phyloP scores from a whole-genome alignment of 2,329 filamentous ascomycete genomes.

The Zarea fungicola region DNA sequence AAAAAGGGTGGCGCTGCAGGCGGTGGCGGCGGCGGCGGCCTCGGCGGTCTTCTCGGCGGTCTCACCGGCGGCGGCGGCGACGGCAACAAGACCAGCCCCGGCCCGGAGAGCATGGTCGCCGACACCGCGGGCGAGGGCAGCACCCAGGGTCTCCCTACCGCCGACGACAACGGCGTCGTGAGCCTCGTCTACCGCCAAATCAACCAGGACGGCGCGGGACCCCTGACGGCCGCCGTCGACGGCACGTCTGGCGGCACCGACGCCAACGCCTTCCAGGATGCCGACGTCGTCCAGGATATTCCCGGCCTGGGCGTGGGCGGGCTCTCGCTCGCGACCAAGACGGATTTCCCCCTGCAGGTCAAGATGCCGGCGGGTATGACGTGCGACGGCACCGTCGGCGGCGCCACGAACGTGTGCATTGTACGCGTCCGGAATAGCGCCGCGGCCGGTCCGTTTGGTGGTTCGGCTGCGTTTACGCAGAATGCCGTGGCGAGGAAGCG shows the following conservation, averaged over 20 bases:
- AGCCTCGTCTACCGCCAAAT: conserved; percentile 60
- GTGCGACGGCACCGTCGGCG: conserved; percentile 54
- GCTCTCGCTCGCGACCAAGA: conserved; percentile 53
- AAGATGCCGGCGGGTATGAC: conserved; percentile 66
- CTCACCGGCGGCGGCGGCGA: conserved; percentile 13
- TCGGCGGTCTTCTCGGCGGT: conserved; percentile 26
- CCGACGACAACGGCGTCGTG: conserved; percentile 51
- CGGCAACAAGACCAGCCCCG: conserved; percentile 31
- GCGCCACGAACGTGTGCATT: conserved; percentile 58
- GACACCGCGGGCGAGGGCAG: conserved; percentile 47
- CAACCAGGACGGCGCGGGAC: conserved; percentile 66
- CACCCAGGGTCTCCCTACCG: conserved; percentile 51
- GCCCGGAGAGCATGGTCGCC: conserved; percentile 45
- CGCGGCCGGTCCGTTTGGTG: conserved; percentile 61
- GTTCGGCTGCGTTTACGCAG: conserved; percentile 61
- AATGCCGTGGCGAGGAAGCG: conserved; percentile 5
- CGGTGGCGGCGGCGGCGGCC: conserved; percentile 14
- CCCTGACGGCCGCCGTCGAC: conserved; percentile 56
- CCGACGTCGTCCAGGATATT: conserved; percentile 55
- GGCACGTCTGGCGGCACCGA: conserved; percentile 59
- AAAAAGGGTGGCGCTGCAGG: not conserved
- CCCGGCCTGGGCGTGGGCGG: conserved; percentile 53
- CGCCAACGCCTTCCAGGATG: conserved; percentile 52
- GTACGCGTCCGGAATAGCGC: conserved; percentile 59
- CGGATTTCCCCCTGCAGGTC: conserved; percentile 59